Evolutionary conservation across 2,329 filamentous ascomycete species (phyloP).

Genomic region (Ophiosphaerella narmari): DNA sequence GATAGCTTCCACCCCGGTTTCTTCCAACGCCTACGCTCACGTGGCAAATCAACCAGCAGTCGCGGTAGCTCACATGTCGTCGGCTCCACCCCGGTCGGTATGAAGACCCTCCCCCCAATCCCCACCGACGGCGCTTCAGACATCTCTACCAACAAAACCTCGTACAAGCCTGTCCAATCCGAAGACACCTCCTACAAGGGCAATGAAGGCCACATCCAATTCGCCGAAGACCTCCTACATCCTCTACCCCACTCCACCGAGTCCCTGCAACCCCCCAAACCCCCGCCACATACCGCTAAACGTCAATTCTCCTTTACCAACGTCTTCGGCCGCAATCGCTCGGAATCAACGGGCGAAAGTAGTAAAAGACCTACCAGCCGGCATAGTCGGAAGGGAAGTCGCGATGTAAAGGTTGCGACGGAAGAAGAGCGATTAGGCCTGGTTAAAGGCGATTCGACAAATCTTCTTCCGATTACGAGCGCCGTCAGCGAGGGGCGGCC

Average conservation of each 20-base stretch:
- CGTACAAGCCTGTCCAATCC: conserved; percentile 52
- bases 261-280: conserved; percentile 57
- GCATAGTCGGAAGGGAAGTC: conserved; percentile 39
- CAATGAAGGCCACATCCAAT: conserved; percentile 49
- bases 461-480: conserved; percentile 35
- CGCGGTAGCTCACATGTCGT: conserved; percentile 19
- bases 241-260: conserved; percentile 43
- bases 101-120: conserved; percentile 27
- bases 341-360: conserved; percentile 31
- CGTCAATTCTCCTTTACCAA: conserved; percentile 93
- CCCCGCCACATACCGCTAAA: conserved; percentile 63
- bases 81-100: conserved; percentile 19
- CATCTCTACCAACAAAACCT: conserved; percentile 46
- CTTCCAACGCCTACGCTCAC: conserved; percentile 44
- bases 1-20: conserved; percentile 54
- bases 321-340: conserved; percentile 66
- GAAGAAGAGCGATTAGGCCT: conserved; percentile 84
- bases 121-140: conserved; percentile 31
- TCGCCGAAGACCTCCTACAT: conserved; percentile 41
- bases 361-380: conserved; percentile 30
- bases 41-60: conserved; percentile 42
- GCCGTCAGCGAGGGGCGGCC: conserved; percentile 23
- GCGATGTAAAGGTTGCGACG: conserved; percentile 56
- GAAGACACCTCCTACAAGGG: conserved; percentile 55
- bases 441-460: conserved; percentile 70